Conservation (phyloP, 208 protist genomes). For the Blastocrithidia nonstop region DNA sequence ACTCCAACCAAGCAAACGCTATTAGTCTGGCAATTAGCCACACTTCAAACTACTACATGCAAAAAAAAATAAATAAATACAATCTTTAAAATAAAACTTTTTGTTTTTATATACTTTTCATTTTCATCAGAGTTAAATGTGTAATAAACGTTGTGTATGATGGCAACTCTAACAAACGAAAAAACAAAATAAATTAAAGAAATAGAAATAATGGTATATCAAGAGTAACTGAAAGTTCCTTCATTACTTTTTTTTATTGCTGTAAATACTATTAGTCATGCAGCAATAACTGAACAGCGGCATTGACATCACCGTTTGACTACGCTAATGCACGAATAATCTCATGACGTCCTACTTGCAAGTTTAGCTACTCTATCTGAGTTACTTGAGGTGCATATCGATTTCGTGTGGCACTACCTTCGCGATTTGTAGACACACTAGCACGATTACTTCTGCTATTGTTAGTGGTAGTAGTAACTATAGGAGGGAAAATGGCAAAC, state of each 20-base stretch:
- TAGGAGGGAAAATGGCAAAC: too few species aligned
- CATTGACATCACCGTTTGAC: slow-evolving; percentile 24
- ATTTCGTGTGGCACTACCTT: too few species aligned
- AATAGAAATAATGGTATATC: background rate
- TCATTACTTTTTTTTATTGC: background rate
- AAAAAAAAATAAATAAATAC: too few species aligned
- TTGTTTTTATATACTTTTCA: slow-evolving; percentile 1
- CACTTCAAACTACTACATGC: too few species aligned
- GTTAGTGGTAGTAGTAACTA: too few species aligned
- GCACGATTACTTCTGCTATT: too few species aligned
- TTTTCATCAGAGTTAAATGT: background rate
- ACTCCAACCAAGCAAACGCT: too few species aligned
- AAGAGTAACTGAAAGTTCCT: background rate
- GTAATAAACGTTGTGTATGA: too few species aligned
- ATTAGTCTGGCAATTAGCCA: too few species aligned
- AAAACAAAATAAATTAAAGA: slow-evolving; percentile 5
- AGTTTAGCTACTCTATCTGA: slow-evolving; percentile 32
- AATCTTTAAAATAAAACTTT: background rate
- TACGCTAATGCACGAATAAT: slow-evolving; percentile 23
- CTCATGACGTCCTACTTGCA: slow-evolving; percentile 18
- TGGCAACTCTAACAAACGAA: background rate
- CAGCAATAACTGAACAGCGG: slow-evolving; percentile 38
- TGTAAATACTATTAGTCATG: background rate
- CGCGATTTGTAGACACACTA: too few species aligned
- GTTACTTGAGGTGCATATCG: slow-evolving; percentile 12